Evolutionary conservation across 768 basidiomycete genomes (phyloP), one percentile per base, ranked within the genome.

Genomic region (Trametes coccinea): DNA sequence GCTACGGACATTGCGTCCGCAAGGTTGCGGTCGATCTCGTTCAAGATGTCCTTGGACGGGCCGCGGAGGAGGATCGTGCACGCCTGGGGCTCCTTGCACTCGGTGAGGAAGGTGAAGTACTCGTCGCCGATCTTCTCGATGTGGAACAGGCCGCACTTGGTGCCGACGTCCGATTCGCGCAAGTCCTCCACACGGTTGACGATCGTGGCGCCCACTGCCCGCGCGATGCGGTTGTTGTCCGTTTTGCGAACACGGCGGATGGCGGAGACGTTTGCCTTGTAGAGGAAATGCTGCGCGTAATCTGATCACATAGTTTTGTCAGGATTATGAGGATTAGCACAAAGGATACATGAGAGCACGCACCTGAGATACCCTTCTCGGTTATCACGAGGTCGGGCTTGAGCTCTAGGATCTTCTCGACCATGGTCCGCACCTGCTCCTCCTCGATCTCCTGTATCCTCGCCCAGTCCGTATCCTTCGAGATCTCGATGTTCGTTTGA

Each of bases 401-500:
- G 76, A 97, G 93, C 76, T 95, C 93, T 62, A 96, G 72, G 62
- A 99, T 83, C 71, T 84, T 85, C 61, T 89, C 83, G 63, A 93
- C 93, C 76, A 96, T 83, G 22, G 79, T 71, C 79, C 95, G 93
- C 69, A 98, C 88, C 74, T 98, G 95, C 76, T 98, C 93, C 76
- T 99, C 97, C 79, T 98, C 97, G 61, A 98, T 92, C 72, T 91
- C 86, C 75, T 95, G 90, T 29, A 93, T 90, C 49, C 93, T 78
- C 55, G 89, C 87, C 93, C 95, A 99, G 72, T 99, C 95, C 17
- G 81, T 80, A 78, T 95, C 95, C 76, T 93, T 93, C 46, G 88
- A 88, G 66, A 98, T 94, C 77, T 98, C 96, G 82, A 98, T 98
- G 73, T 98, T 97, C 62, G 97, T 98, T 77, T 99, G 97, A 59